Conservation (phyloP, 1,284 basidiomycete species). For the Puccinia triticina region DNA sequence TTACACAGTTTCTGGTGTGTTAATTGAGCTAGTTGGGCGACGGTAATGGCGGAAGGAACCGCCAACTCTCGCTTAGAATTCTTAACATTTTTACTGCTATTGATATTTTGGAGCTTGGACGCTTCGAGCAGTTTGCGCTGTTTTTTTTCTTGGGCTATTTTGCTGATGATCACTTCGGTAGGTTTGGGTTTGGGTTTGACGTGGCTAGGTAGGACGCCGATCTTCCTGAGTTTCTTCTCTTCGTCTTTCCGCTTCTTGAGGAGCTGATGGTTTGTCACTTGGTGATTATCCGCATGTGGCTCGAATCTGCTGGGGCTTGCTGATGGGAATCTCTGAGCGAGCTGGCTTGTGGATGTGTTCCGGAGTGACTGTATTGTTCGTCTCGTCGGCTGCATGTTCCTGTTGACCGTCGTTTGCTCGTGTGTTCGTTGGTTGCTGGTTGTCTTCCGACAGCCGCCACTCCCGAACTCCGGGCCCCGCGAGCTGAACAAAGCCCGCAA, state of each 20-base stretch:
- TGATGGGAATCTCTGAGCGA: too few species aligned
- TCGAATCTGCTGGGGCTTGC: background rate
- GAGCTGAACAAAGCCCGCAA: too few species aligned
- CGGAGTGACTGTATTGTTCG: too few species aligned
- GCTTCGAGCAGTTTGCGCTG: background rate
- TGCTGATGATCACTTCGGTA: slow-evolving; percentile 7
- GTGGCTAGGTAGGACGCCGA: slow-evolving; percentile 11
- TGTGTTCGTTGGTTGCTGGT: too few species aligned
- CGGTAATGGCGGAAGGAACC: slow-evolving; percentile 30
- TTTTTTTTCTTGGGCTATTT: slow-evolving; percentile 36
- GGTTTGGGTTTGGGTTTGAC: slow-evolving; percentile 19
- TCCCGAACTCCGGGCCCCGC: too few species aligned
- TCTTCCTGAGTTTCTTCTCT: background rate
- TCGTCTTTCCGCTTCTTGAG: background rate
- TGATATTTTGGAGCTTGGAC: background rate
- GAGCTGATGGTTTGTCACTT: slow-evolving; percentile 14
- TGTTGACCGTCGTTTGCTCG: too few species aligned
- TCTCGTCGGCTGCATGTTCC: too few species aligned
- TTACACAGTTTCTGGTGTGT: slow-evolving; percentile 46
- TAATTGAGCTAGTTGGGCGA: slow-evolving; percentile 40
- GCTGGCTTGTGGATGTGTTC: too few species aligned
- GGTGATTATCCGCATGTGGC: background rate
- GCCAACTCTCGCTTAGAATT: slow-evolving; percentile 22
- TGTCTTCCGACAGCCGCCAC: too few species aligned
- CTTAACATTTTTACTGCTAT: background rate